Evolutionary conservation across 192 early-diverging fungal species (phyloP).

Genomic region (Backusella liffmaniae): DNA sequence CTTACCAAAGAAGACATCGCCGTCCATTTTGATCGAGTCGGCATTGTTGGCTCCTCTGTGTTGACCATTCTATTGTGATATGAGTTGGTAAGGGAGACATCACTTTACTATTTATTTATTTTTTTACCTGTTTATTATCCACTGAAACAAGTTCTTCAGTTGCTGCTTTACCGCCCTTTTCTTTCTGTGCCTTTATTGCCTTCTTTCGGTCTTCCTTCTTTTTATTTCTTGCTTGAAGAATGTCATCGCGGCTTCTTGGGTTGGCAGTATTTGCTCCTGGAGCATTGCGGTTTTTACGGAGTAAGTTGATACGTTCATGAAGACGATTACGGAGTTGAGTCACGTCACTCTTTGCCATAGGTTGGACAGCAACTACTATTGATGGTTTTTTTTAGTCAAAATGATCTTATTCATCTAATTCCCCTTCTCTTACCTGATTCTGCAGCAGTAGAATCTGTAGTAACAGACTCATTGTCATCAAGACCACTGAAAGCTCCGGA

Average conservation of each 20-base stretch:
- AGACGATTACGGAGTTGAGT: constrained; percentile 59
- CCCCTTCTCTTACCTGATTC: not conserved
- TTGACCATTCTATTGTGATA: constrained; percentile 6
- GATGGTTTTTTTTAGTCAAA: too few species aligned
- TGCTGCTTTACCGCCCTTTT: constrained; percentile 47
- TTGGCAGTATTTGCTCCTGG: constrained; percentile 49
- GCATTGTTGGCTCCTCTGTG: constrained; percentile 18
- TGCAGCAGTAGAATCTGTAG: not conserved
- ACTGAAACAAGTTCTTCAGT: constrained; percentile 55
- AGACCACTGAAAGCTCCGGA: constrained; percentile 25
- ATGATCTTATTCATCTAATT: too few species aligned
- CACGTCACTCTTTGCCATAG: constrained; percentile 49
- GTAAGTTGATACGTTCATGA: constrained; percentile 57
- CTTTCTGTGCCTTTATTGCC: constrained; percentile 57
- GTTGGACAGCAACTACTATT: constrained; percentile 14
- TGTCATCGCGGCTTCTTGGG: constrained; percentile 65
- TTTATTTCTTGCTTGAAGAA: constrained; percentile 75
- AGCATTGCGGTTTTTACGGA: constrained; percentile 65
- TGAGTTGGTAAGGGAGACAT: too few species aligned
- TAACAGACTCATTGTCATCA: constrained; percentile 13
- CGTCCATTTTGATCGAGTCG: constrained; percentile 49
- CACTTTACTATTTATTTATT: not conserved
- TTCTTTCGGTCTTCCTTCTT: constrained; percentile 65
- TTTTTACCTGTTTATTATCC: constrained; percentile 2
- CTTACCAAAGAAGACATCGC: constrained; percentile 65